Percentiles rank a stretch among this genome's conserved stretches.
Conservation (phyloP, 2,329 filamentous ascomycete species). For the Geosmithia putterillii region DNA sequence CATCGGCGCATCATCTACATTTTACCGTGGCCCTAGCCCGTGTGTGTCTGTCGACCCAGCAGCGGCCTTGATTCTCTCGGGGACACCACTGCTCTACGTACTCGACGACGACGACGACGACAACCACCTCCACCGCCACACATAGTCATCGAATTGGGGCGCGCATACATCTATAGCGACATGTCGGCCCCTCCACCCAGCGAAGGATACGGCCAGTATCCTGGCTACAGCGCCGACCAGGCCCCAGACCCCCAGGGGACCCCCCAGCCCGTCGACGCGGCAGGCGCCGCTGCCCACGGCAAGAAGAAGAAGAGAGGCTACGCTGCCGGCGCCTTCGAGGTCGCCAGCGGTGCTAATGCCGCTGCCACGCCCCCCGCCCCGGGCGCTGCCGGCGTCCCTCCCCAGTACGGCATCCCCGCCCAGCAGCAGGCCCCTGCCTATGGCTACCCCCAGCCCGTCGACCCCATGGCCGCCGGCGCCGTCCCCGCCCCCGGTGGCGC, state of each 20-base stretch:
- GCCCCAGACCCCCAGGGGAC: conserved; percentile 15
- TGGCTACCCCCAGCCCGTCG: conserved; percentile 40
- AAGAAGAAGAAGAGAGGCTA: conserved; percentile 92
- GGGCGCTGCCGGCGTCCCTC: conserved; percentile 23
- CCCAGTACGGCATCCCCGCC: conserved; percentile 33
- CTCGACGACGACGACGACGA: no score
- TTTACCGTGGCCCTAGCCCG: no score
- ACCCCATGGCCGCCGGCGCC: conserved; percentile 21
- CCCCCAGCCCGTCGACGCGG: conserved; percentile 8
- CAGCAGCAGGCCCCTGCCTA: conserved; percentile 34
- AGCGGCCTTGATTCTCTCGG: no score
- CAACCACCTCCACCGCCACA: neutral
- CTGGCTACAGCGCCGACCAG: conserved; percentile 21
- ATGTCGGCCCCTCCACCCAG: conserved; percentile 44
- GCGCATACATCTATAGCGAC: conserved; percentile 10
- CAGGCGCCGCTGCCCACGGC: conserved; percentile 28
- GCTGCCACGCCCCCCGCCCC: conserved; percentile 26
- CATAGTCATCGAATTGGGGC: neutral
- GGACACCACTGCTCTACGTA: no score
- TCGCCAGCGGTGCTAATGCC: conserved; percentile 78
- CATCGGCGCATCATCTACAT: no score
- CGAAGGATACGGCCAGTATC: conserved; percentile 39
- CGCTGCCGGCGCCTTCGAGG: conserved; percentile 88
- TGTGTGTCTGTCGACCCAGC: no score
- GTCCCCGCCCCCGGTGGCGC: no score